A percentile compares a stretch with the other conserved stretches of the same genome.
Evolutionary conservation across 371 early-diverging fungal genomes (phyloP).

Genomic region (Synchytrium microbalum): DNA sequence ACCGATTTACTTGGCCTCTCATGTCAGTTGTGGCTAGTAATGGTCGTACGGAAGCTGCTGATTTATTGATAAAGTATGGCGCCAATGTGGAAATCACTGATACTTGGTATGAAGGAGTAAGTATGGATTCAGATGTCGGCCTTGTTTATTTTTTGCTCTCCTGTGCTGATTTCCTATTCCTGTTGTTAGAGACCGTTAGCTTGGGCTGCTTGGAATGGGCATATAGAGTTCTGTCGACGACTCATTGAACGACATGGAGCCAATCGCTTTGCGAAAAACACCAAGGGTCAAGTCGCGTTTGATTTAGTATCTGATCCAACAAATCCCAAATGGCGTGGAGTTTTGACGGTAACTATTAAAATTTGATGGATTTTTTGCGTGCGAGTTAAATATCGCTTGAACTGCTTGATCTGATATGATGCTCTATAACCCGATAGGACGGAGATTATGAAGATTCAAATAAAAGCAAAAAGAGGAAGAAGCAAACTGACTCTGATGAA

Average conservation of each 20-base stretch:
- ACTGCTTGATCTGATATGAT: background rate
- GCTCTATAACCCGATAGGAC: background rate
- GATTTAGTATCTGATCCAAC: conserved; percentile 60
- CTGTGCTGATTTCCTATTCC: background rate
- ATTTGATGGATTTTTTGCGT: background rate
- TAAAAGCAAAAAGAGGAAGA: background rate
- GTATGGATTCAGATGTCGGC: background rate
- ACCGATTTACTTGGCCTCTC: conserved; percentile 74
- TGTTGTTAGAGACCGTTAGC: conserved; percentile 59
- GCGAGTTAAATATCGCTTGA: too few species aligned
- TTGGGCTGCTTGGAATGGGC: conserved; percentile 86
- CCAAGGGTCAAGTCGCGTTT: conserved; percentile 58
- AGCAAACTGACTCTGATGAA: background rate
- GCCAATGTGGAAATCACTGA: conserved; percentile 76
- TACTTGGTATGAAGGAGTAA: conserved; percentile 67
- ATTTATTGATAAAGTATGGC: conserved; percentile 58
- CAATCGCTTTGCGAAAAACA: conserved; percentile 55
- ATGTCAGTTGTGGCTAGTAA: conserved; percentile 80
- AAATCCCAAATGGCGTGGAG: conserved; percentile 49
- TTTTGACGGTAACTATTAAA: conserved; percentile 20
- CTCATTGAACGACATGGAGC: conserved; percentile 60
- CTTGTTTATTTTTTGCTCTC: background rate
- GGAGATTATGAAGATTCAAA: background rate
- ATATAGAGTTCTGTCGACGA: conserved; percentile 31
- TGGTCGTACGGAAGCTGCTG: conserved; percentile 60